Base-by-base conservation (phyloP, 2,329 filamentous ascomycete genomes). In the Eutypella sp. region DNA sequence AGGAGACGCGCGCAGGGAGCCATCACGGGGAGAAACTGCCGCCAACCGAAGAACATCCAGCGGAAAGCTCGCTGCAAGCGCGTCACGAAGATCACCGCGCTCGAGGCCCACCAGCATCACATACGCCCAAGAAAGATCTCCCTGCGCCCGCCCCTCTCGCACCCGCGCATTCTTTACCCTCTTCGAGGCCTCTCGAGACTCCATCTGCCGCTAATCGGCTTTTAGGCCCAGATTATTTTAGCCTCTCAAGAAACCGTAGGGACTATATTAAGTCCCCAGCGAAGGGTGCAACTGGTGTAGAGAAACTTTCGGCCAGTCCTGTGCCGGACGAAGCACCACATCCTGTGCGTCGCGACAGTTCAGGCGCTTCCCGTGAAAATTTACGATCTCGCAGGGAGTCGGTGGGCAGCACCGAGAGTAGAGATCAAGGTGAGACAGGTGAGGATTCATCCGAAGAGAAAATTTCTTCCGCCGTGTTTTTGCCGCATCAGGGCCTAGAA, bases 401-500 rank as follows among this genome's bases (percentile, higher is more conserved):
- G 46, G 65, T 61, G 54, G 67, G 64, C 50, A 68, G 63, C 47
- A 64, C 64, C 41, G 69, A 68, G 31, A 56, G 53, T 50, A 61
- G 67, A 41, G 67, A 69, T 42, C 64, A 61, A 40, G 62, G 64
- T 41, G 71, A 75, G 50, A 74, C 79, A 39, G 72, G 69, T 16
- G 77, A 81, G 34, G 77, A 81, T 47, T 90, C 86, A 13, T 85
- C 87, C 47, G 83, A 87, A 62, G 88, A 93, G 64, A 88, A 92
- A 65, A 90, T 93, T 51, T 89, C 86, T n/a, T 92, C 87, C 25
- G 88, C 88, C 20, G 75, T 90, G 34, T 93, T 93, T 62, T 75
- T 90, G 40, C 88, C 88, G 36, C 88, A 92, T 69, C 82, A 88
- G 57, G 76, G 75, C 38, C 65, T 73, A 34, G 72, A 74, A 42